Conservation (phyloP, 495 filamentous ascomycete species). For the Pyronema omphalodes region DNA sequence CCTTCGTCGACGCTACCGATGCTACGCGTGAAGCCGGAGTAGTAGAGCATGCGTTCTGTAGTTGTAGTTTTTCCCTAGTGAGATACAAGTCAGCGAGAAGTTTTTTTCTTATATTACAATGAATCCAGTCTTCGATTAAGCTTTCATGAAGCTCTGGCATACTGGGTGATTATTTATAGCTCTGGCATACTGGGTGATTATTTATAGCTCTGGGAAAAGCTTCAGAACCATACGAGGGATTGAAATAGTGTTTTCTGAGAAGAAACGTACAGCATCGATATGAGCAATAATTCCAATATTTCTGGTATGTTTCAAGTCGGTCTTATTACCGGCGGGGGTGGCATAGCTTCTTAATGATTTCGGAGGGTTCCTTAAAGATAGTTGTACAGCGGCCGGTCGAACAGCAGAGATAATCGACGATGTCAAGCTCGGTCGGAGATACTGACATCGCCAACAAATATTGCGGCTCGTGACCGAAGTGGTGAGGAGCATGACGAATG, state of each 20-base stretch:
- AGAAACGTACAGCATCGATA: conserved; percentile 66
- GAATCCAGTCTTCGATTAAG: not conserved
- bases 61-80: conserved; percentile 89
- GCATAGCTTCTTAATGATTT: not conserved
- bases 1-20: conserved; percentile 92
- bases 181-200: not conserved
- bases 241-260: not conserved
- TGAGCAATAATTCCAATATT: conserved; percentile 99
- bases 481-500: not conserved
- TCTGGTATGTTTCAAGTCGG: conserved; percentile 41
- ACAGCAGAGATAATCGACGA: not conserved
- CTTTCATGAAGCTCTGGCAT: no score
- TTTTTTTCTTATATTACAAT: not conserved
- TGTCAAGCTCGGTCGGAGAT: not conserved
- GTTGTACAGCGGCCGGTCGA: not conserved
- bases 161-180: not conserved
- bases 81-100: not conserved
- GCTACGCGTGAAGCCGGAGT: conserved; percentile 72
- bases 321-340: conserved; percentile 1
- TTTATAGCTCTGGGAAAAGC: not conserved
- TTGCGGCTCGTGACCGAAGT: not conserved
- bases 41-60: conserved; percentile 97
- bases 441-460: not conserved
- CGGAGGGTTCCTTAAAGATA: not conserved
- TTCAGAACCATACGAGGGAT: not conserved